Evolutionary conservation across 2,329 filamentous ascomycete species (phyloP).

Genomic region (Curvularia spicifera): DNA sequence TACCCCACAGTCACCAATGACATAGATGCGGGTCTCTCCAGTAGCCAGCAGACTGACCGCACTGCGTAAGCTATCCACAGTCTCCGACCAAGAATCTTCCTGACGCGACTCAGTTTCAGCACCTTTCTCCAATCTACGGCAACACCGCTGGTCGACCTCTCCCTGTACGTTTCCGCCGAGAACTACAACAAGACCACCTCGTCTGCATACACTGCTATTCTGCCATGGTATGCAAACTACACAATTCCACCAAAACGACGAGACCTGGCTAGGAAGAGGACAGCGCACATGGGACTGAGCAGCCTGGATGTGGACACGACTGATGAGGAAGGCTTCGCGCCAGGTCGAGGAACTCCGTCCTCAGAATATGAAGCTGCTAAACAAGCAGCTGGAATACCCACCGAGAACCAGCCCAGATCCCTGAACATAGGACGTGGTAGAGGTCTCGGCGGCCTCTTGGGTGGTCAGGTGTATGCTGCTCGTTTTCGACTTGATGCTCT

Average conservation of each 20-base stretch:
- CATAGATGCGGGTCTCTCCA: constrained; percentile 39
- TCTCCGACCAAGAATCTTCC: background rate
- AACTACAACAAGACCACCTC: constrained; percentile 83
- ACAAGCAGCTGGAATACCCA: constrained; percentile 44
- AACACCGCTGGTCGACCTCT: constrained; percentile 81
- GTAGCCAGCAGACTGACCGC: constrained; percentile 50
- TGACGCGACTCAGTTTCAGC: constrained; percentile 48
- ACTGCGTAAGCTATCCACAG: constrained; percentile 42
- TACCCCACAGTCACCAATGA: constrained; percentile 34
- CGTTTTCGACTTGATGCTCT: constrained; percentile 79
- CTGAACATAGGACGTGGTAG: constrained; percentile 63
- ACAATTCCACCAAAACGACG: constrained; percentile 78
- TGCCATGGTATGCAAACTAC: constrained; percentile 89
- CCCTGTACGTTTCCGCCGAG: constrained; percentile 85
- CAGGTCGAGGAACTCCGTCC: constrained; percentile 38
- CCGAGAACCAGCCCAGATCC: constrained; percentile 39
- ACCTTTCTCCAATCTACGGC: constrained; percentile 77
- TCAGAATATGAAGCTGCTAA: constrained; percentile 49
- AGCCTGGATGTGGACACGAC: constrained; percentile 55
- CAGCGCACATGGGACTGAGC: constrained; percentile 58
- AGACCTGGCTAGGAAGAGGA: constrained; percentile 71
- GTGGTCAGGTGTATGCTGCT: constrained; percentile 70
- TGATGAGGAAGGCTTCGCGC: constrained; percentile 43
- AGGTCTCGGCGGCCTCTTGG: constrained; percentile 67
- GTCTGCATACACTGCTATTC: constrained; percentile 77